Evolutionary conservation across 75 land plant species (phyloP), one percentile per base, ranked within the genome.

Genomic region (Selaginella moellendorffii): DNA sequence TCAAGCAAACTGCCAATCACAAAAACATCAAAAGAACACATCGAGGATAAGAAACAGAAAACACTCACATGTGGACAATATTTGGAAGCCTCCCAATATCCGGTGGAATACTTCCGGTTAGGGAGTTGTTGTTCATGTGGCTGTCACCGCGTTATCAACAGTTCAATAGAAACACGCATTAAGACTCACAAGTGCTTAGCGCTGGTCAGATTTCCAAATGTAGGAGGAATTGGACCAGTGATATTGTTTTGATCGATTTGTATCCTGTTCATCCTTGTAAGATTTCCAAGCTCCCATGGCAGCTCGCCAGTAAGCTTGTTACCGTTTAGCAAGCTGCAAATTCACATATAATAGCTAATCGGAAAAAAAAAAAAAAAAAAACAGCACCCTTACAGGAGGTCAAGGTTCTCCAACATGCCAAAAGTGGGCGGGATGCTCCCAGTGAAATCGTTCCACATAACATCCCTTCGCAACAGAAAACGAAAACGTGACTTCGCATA

Each of bases 1-100:
- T 89, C 96, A 65, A 89, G 36, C 26, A 89, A 51, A 46, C 96
- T 89, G 86, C 71, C n/a, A n/a, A n/a, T n/a, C n/a, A n/a, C n/a
- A n/a, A n/a, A n/a, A n/a, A n/a, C n/a, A n/a, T n/a, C n/a, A n/a
- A n/a, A n/a, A 56, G 46, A 8, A 2, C 24, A 31, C 19, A 17
- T 18, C 18, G 1, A 53, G 24, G 19, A n/a, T 19, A 29, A 26
- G 29, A 31, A 36, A 20, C 29, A 19, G 1, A 61, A 61, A 21
- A 29, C 21, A 72, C 85, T 76, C 64, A 82, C 85, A 82, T 26
- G 68, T 82, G 85, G 27, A 82, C 54, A 67, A 87, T 77, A 25
- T 70, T 69, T 30, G 18, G 65, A 67, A 87, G 74, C 8, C 63
- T 65, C 1, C 82, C 84, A 60, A 87, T 74, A 56, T 84, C 91